Percentiles rank a stretch among this genome's conserved stretches.
Evolutionary conservation across 2,329 filamentous ascomycete genomes (phyloP).

Genomic region (Ophiostoma australiae): DNA sequence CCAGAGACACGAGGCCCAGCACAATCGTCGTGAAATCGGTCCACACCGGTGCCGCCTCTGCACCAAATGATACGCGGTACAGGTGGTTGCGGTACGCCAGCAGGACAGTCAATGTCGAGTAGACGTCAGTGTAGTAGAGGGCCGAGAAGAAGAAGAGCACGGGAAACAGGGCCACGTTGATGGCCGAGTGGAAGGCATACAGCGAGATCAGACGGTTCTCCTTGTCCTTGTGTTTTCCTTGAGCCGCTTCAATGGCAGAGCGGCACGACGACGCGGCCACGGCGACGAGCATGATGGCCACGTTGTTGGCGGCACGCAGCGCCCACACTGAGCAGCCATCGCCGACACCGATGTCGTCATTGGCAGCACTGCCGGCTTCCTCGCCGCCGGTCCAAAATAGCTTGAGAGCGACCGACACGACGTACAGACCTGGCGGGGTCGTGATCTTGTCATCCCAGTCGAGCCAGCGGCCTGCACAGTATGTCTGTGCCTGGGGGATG

Average conservation of each 20-base stretch:
- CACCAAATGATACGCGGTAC: conserved; percentile 32
- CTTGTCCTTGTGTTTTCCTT: conserved; percentile 31
- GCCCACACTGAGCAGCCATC: conserved; percentile 32
- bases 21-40: conserved; percentile 45
- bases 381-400: conserved; percentile 20
- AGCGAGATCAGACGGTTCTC: conserved; percentile 36
- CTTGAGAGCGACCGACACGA: conserved; percentile 25
- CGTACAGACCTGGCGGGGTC: conserved; percentile 74
- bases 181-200: conserved; percentile 55
- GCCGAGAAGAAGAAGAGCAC: conserved; percentile 93
- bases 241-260: conserved; percentile 43
- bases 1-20: conserved; percentile 61
- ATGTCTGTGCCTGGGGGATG: conserved; percentile 83
- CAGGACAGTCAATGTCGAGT: conserved; percentile 72
- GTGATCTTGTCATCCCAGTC: conserved; percentile 97
- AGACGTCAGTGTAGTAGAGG: conserved; percentile 90
- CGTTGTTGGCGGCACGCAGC: conserved; percentile 48
- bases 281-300: conserved; percentile 42
- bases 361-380: not conserved
- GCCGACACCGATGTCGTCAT: not conserved
- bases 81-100: conserved; percentile 59
- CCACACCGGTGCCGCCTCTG: conserved; percentile 33
- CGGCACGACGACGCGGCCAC: conserved; percentile 50
- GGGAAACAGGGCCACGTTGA: conserved; percentile 82
- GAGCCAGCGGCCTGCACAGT: conserved; percentile 67